Evolutionary conservation across 495 filamentous ascomycete genomes (phyloP), one percentile per base, ranked within the genome.

Genomic region (Penicillium paxilli): DNA sequence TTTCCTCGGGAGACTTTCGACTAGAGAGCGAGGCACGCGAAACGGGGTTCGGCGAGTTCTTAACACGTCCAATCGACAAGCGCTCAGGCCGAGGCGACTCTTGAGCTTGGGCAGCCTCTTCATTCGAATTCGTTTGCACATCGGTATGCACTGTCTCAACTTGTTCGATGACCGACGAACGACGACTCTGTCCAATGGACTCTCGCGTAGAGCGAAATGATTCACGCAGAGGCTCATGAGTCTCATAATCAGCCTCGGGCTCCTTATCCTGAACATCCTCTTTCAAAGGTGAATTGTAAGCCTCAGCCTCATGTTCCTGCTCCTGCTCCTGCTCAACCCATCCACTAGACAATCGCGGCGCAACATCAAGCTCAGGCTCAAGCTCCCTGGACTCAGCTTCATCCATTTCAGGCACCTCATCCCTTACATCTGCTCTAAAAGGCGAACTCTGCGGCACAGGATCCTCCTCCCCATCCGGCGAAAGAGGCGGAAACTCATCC

Each of bases 361-460:
- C n/a, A n/a, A n/a, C n/a, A n/a, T n/a, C n/a, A n/a, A n/a, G n/a
- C n/a, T n/a, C n/a, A n/a, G n/a, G n/a, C n/a, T n/a, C n/a, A n/a
- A n/a, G n/a, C n/a, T n/a, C n/a, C n/a, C n/a, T n/a, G n/a, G n/a
- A n/a, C n/a, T 25, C 51, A 47, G 25, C 14, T 37, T 10, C 5
- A 23, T 53, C 41, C 21, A 12, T 21, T 12, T 32, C 38, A 19
- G n/a, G 44, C 9, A 37, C 14, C 4, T 37, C 8, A 7, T 37
- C 33, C 4, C n/a, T 5, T 4, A 42, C 1, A 42, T 54, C 20
- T 4, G 28, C 16, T 14, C 19, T 42, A 25, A 60, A 51, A 4
- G 58, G 58, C 16, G 58, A 60, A 24, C 58, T 56, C 22, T 48
- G 33, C 9, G 41, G 56, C n/a, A 32, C 23, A 16, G 24, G 33